Base-by-base conservation (phyloP, 225 moss, liverwort and hornwort species). In the Polytrichum commune region DNA sequence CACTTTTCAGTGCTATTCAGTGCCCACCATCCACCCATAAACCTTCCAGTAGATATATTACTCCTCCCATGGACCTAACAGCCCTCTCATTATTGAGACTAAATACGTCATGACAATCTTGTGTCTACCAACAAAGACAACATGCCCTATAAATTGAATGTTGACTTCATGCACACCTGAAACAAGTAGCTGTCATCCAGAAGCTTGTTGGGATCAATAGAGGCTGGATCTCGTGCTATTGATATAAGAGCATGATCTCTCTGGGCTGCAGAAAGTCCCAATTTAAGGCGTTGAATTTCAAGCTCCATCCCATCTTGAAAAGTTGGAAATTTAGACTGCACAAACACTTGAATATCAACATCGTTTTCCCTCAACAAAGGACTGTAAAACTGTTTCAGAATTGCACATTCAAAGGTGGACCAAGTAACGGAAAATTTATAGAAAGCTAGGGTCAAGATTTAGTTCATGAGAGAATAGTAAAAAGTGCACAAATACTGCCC, bases 231-330 rank as follows among this genome's bases (percentile, higher is more conserved):
- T 64, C 94, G 92, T 64, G 91, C 89, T 24, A 89, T 73, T 38
- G 83, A 89, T 54, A 92, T 75, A 60, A 98, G 84, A 57, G 90
- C 89, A 81, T 77, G 82, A 80, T 98, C 91, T 80, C 95, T 91
- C 80, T 86, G 81, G 32, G 83, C 91, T 63, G 97, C 95, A 76
- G 97, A 98, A 65, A 98, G 73, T 18, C 84, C 91, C 72, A 93
- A 67, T 53, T 91, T 83, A 3, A 95, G 78, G 62, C 97, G 88
- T 46, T 76, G 87, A 71, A 98, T 80, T 81, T 98, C 97, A 76
- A 98, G 85, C 75, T 90, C 91, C 85, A 91, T 85, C 8, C 85
- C 89, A 80, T 98, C 94, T 77, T 91, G 86, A 62, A 74, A 98
- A 8, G 73, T 85, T 67, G 93, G 74, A 29, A 81, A 69, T 26